Base-by-base conservation (phyloP, 2,329 filamentous ascomycete genomes). In the Metarhizium robertsii region DNA sequence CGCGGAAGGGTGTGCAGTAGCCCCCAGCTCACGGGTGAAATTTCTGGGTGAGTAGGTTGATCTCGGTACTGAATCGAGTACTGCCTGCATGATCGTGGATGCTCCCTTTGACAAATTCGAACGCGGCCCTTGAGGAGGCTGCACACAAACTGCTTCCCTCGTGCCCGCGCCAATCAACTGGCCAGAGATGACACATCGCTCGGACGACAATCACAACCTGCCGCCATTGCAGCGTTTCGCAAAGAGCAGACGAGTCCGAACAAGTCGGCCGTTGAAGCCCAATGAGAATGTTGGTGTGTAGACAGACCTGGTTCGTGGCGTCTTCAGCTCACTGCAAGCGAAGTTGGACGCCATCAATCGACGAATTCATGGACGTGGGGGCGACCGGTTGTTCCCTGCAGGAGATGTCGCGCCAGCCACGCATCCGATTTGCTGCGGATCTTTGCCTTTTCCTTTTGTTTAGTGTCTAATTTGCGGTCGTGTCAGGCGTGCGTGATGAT, bases 251-350 rank as follows among this genome's bases (percentile, higher is more conserved):
- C 7, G 20, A 46, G 20, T 25, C n/a, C 7, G 2, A 25, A 8
- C 13, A 30, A 4, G 20, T 29, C 25, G 20, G 16, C 5, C 20
- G 45, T 16, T 13, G 13, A n/a, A 30, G 7, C 13, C 7, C 20
- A 16, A 13, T 18, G 4, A 42, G 45, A 18, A 47, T 36, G 4
- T 20, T 11, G 29, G 48, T 40, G n/a, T 30, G 43, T 45, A 49
- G 11, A 38, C 20, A 29, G 16, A n/a, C n/a, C 32, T 43, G 45
- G 25, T 48, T 40, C 46, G 50, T 53, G 29, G 18, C 36, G 50
- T 46, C 18, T n/a, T 50, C 50, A 45, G 36, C 50, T 55, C 50
- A 50, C 50, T 29, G 43, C 45, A 49, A 16, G 52, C 45, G 13
- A 53, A 30, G 52, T 40, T 16, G 14, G 20, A 49, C 32, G 20